Base-by-base conservation (phyloP, 495 filamentous ascomycete species). In the Pseudevernia furfuracea region DNA sequence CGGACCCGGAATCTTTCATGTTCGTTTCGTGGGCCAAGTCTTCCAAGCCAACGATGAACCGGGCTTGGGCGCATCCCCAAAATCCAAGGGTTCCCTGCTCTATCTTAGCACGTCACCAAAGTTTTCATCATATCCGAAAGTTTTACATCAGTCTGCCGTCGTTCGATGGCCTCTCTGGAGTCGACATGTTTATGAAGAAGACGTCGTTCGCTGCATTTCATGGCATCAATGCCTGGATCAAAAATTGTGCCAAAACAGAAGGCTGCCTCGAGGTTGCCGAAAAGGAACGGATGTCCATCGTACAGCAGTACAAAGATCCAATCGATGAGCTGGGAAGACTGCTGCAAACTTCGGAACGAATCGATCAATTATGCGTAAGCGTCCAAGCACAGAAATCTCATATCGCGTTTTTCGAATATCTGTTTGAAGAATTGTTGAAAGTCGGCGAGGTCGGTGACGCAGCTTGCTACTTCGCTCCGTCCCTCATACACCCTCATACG, bases 1-100 rank as follows among this genome's bases (percentile, higher is more conserved):
- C 61, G 39, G 58, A 64, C 48, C 38, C 37, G 25, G 66, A 68
- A 32, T 68, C 66, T 34, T 65, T 68, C 39, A 61, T 68, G 49
- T 61, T 68, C 21, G 21, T 68, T 37, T 65, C 66, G 5, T 68
- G 61, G 61, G 48, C 37, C 12, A 28, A 19, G 23, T 53, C 49
- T 53, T 28, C 49, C 28, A 15, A 17, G 14, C 1, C 28, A 53
- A 53, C 7, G 49, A 53, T 30, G 11, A 52, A 65, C 6, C 28
- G 52, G 43, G 30, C 23, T 48, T 67, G 66, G 66, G 41, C 46
- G 4, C 58, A 65, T 49, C 62, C 66, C 5, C 60, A 39, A 41
- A 68, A 68, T 39, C 61, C 56, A 34, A 59, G 37, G 19, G 23
- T 64, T 32, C 37, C 49, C 38, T 41, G 60, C 1, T 48, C 62